phyloP scores from a whole-genome alignment of 345 rosid species.

The Pugionium dolabratum region DNA sequence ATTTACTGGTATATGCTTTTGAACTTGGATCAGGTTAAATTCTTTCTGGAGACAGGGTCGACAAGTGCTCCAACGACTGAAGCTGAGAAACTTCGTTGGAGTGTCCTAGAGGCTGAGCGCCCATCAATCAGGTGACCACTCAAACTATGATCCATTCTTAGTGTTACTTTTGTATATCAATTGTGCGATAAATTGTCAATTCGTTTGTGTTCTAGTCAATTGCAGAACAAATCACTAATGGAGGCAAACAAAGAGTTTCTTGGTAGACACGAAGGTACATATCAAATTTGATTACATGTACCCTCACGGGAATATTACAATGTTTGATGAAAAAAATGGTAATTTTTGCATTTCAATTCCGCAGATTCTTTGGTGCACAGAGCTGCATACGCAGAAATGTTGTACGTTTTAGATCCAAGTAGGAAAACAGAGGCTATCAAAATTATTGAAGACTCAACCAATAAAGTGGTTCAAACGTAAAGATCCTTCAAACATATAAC shows the following conservation, averaged over 20 bases:
- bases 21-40: slow-evolving; percentile 61
- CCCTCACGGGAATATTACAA: neutral
- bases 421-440: slow-evolving; percentile 71
- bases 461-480: slow-evolving; percentile 59
- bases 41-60: slow-evolving; percentile 71
- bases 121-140: slow-evolving; percentile 68
- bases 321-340: slow-evolving; percentile 2
- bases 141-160: slow-evolving; percentile 11
- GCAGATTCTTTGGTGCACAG: slow-evolving; percentile 94
- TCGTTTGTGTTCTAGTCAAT: slow-evolving; percentile 53
- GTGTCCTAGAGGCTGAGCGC: slow-evolving; percentile 90
- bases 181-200: slow-evolving; percentile 22
- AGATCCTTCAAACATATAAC: slow-evolving; percentile 16
- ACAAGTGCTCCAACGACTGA: slow-evolving; percentile 65
- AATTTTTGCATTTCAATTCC: slow-evolving; percentile 12
- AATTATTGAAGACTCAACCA: slow-evolving; percentile 75
- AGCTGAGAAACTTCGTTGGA: slow-evolving; percentile 81
- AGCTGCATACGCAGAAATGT: slow-evolving; percentile 91
- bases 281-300: slow-evolving; percentile 20
- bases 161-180: slow-evolving; percentile 2
- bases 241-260: slow-evolving; percentile 83
- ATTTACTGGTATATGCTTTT: slow-evolving; percentile 17
- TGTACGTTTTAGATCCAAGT: slow-evolving; percentile 62
- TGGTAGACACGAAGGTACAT: slow-evolving; percentile 67
- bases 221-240: slow-evolving; percentile 71